phyloP scores from a whole-genome alignment of 805 yeast species.

The Kazachstania kunashirensis region DNA sequence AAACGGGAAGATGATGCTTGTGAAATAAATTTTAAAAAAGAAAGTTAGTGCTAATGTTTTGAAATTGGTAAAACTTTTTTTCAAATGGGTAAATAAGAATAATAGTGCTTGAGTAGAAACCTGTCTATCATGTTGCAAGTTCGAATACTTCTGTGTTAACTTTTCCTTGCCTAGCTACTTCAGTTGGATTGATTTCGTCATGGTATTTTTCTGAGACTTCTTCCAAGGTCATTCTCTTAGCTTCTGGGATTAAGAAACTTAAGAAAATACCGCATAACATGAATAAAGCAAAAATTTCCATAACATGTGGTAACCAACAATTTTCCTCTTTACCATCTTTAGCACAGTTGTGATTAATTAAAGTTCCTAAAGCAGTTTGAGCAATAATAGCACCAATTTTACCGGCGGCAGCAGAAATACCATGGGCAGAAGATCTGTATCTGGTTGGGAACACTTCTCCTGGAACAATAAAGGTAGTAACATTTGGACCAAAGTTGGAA shows the following conservation, averaged over 20 bases:
- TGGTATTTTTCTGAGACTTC: constrained; percentile 72
- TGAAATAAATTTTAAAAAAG: no score
- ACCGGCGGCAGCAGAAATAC: constrained; percentile 88
- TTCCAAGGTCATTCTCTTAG: constrained; percentile 85
- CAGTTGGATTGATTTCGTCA: constrained; percentile 56
- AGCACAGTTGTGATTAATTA: constrained; percentile 70
- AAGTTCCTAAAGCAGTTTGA: constrained; percentile 77
- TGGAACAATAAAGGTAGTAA: constrained; percentile 83
- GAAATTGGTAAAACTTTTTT: no score
- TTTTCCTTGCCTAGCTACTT: neutral
- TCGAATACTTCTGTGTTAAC: constrained; percentile 4
- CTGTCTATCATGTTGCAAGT: no score
- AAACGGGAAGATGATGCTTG: no score
- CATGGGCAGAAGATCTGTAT: constrained; percentile 92
- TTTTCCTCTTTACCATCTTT: constrained; percentile 36
- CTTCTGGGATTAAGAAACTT: constrained; percentile 72
- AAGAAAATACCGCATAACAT: constrained; percentile 71
- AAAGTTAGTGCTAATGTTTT: no score
- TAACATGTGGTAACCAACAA: constrained; percentile 86
- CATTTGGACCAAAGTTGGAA: constrained; percentile 89
- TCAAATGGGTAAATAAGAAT: no score
- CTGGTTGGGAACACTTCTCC: constrained; percentile 92
- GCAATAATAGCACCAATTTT: constrained; percentile 91
- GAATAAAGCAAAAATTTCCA: constrained; percentile 88
- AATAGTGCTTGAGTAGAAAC: no score